Percentiles rank a stretch among this genome's conserved stretches.
Evolutionary conservation across 2,329 filamentous ascomycete species (phyloP).

Genomic region (Xylaria sp.): DNA sequence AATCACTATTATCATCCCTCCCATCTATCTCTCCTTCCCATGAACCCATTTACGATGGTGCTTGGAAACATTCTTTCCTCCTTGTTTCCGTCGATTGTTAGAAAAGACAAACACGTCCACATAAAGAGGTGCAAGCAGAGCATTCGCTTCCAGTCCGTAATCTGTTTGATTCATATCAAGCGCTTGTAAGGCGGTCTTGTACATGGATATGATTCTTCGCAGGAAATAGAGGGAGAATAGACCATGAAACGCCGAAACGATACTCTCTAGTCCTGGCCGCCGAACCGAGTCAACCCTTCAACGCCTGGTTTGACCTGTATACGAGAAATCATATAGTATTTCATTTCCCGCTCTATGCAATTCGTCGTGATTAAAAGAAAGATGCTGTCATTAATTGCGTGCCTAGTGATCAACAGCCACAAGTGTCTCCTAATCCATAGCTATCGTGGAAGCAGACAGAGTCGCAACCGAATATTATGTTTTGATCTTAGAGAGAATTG

Average conservation of each 20-base stretch:
- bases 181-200: neutral
- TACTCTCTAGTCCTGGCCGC: constrained; percentile 5
- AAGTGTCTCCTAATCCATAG: neutral
- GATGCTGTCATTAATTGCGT: constrained; percentile 12
- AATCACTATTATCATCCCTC: constrained; percentile 20
- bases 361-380: constrained; percentile 25
- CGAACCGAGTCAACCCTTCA: constrained; percentile 16
- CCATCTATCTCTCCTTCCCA: neutral
- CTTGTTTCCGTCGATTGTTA: neutral
- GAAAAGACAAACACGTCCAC: neutral
- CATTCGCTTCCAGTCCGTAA: neutral
- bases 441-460: neutral
- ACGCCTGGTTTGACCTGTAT: constrained; percentile 13
- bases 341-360: constrained; percentile 29
- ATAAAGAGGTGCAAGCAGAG: neutral
- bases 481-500: constrained; percentile 38
- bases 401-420: constrained; percentile 8
- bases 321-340: constrained; percentile 1
- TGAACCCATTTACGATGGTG: neutral
- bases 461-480: neutral
- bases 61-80: constrained; percentile 11
- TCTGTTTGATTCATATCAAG: neutral
- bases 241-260: constrained; percentile 20
- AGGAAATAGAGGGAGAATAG: constrained; percentile 10
- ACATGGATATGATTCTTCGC: constrained; percentile 4